phyloP scores from a whole-genome alignment of 2,329 filamentous ascomycete species.

The Colletotrichum caudatum region DNA sequence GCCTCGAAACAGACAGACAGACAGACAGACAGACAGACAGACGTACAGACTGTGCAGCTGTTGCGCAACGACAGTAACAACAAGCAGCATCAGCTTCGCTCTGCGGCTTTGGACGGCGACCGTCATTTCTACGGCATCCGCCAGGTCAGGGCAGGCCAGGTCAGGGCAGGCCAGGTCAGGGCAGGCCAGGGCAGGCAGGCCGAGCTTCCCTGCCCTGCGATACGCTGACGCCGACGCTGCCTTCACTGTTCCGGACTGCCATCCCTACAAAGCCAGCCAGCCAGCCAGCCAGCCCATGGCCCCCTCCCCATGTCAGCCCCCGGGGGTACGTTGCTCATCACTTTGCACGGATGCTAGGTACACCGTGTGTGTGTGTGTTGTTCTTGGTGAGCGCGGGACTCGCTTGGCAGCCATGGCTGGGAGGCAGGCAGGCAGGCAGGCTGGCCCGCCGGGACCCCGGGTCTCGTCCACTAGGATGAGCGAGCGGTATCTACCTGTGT shows the following conservation, averaged over 20 bases:
- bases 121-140: not conserved
- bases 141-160: not conserved
- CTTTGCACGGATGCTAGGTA: not conserved
- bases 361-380: not conserved
- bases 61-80: not conserved
- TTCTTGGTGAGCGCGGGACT: not conserved
- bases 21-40: too few relatives aligned
- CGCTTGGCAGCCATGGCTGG: not conserved
- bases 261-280: not conserved
- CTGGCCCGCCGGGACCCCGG: not conserved
- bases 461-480: not conserved
- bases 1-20: not conserved
- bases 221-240: slow-evolving; percentile 6
- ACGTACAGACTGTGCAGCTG: not conserved
- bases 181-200: not conserved
- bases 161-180: not conserved
- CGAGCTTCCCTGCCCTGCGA: not conserved
- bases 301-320: not conserved
- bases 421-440: too few relatives aligned
- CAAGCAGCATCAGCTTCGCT: not conserved
- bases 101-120: not conserved
- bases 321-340: not conserved
- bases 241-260: not conserved
- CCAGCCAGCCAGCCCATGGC: not conserved
- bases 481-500: too few relatives aligned